A percentile compares a stretch with the other conserved stretches of the same genome.
Evolutionary conservation across 1,139 yeast genomes (phyloP).

Genomic region (Lodderomyces jiufengensis): DNA sequence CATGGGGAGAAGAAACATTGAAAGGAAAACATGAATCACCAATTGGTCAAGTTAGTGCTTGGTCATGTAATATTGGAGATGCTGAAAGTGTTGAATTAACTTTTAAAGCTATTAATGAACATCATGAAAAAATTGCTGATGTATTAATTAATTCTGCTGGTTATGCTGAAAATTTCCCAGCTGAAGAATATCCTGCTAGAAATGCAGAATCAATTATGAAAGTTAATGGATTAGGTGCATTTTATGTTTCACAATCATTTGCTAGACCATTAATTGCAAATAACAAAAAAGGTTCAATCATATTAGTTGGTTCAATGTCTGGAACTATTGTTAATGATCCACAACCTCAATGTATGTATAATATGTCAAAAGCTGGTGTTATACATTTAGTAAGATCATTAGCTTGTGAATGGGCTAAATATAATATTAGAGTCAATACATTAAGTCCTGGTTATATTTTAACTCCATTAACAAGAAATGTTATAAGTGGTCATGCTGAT

Average conservation of each 20-base stretch:
- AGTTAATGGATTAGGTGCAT: conserved; percentile 74
- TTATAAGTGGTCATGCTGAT: conserved; percentile 42
- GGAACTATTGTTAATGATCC: conserved; percentile 51
- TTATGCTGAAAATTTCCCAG: conserved; percentile 76
- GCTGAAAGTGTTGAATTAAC: conserved; percentile 56
- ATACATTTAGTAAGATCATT: conserved; percentile 46
- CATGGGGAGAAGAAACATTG: conserved; percentile 51
- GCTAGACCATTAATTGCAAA: conserved; percentile 66
- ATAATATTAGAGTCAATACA: conserved; percentile 47
- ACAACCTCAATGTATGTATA: conserved; percentile 49
- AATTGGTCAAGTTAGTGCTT: conserved; percentile 55
- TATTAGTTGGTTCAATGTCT: conserved; percentile 47
- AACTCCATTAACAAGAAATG: conserved; percentile 48
- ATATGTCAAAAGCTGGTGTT: conserved; percentile 51
- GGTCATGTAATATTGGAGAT: conserved; percentile 77
- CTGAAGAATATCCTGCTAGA: conserved; percentile 69
- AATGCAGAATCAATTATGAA: conserved; percentile 68
- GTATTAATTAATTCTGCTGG: conserved; percentile 77
- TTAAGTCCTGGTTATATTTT: conserved; percentile 48
- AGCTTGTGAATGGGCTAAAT: conserved; percentile 53
- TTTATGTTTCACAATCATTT: conserved; percentile 58
- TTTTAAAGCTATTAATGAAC: conserved; percentile 47
- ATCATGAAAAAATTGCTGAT: conserved; percentile 60
- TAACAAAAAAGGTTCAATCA: conserved; percentile 47
- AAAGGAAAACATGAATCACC: conserved; percentile 39